phyloP scores from a whole-genome alignment of 2,329 filamentous ascomycete species.

The Aspergillus novoparasiticus region DNA sequence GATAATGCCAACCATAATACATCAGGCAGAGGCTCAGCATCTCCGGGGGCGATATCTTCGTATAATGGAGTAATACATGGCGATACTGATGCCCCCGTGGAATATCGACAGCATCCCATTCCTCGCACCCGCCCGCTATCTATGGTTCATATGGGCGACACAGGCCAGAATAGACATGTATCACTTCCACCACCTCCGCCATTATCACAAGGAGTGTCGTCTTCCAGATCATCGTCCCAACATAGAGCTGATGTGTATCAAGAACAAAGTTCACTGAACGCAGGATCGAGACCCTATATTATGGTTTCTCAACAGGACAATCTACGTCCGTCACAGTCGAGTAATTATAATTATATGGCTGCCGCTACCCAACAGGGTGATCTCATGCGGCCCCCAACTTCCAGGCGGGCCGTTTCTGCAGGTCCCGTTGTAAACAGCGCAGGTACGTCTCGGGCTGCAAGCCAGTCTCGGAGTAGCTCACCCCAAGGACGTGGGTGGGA shows the following conservation, averaged over 20 bases:
- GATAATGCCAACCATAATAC: constrained; percentile 19
- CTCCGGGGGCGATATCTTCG: constrained; percentile 19
- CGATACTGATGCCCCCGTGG: constrained; percentile 22
- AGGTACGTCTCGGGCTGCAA: constrained; percentile 35
- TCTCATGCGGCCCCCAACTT: constrained; percentile 38
- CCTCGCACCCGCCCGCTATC: constrained; percentile 37
- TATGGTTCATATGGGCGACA: constrained; percentile 31
- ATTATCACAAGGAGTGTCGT: constrained; percentile 30
- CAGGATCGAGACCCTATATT: constrained; percentile 24
- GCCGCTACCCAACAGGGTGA: constrained; percentile 23
- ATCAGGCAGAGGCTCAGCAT: constrained; percentile 21
- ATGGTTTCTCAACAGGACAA: constrained; percentile 27
- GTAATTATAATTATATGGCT: constrained; percentile 15
- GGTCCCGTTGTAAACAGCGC: constrained; percentile 42
- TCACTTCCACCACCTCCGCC: constrained; percentile 42
- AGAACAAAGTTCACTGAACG: constrained; percentile 19
- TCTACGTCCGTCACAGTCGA: constrained; percentile 22
- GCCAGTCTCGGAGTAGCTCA: constrained; percentile 36
- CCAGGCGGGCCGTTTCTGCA: constrained; percentile 49
- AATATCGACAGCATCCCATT: constrained; percentile 29
- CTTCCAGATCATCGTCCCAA: constrained; percentile 39
- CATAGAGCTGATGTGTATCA: constrained; percentile 31
- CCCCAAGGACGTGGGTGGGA: constrained; percentile 42
- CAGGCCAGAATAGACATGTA: constrained; percentile 29
- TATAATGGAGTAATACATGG: constrained; percentile 19